These are phyloP conservation scores for Apiotrichum veenhuisii DNA, from an alignment of 1,284 basidiomycete genomes.

Conservation along the genomic window DNA sequence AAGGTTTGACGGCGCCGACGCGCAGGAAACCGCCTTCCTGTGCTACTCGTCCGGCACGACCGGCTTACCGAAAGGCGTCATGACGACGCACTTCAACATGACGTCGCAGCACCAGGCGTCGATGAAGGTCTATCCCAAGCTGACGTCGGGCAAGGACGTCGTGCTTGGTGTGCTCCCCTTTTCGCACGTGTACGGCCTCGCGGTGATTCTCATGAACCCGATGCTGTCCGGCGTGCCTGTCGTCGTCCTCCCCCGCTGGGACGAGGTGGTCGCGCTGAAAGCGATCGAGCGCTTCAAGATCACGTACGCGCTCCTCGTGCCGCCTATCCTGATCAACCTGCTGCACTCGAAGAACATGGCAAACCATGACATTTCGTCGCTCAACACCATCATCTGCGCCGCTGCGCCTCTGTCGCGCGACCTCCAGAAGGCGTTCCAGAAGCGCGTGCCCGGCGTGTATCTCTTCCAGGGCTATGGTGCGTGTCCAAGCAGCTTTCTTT, in stretches of 20 bases:
- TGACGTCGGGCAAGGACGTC: slow-evolving; percentile 4
- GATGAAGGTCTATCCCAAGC: background rate
- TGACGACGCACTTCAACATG: slow-evolving; percentile 64
- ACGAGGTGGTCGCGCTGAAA: slow-evolving; percentile 56
- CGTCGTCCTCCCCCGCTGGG: slow-evolving; percentile 66
- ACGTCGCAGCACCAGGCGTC: slow-evolving; percentile 38
- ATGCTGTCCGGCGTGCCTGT: slow-evolving; percentile 59
- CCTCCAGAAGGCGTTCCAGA: slow-evolving; percentile 30
- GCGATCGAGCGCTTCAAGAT: slow-evolving; percentile 57
- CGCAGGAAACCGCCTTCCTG: slow-evolving; percentile 36
- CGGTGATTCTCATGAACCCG: slow-evolving; percentile 58
- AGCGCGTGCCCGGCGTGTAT: slow-evolving; percentile 18
- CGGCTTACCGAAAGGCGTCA: slow-evolving; percentile 47
- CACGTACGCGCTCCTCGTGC: slow-evolving; percentile 67
- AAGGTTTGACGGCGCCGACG: slow-evolving; percentile 11
- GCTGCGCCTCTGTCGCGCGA: slow-evolving; percentile 70
- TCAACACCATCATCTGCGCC: slow-evolving; percentile 65
- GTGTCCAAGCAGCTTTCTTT: slow-evolving; percentile 38
- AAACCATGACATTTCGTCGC: slow-evolving; percentile 63
- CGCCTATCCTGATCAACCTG: slow-evolving; percentile 68
- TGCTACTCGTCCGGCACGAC: slow-evolving; percentile 66
- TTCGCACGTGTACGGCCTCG: slow-evolving; percentile 19
- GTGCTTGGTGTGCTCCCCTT: slow-evolving; percentile 16
- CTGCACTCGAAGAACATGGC: slow-evolving; percentile 56
- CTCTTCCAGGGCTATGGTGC: slow-evolving; percentile 46